Conservation (phyloP, 2,329 filamentous ascomycete genomes). For the Sporothrix variecibatus region DNA sequence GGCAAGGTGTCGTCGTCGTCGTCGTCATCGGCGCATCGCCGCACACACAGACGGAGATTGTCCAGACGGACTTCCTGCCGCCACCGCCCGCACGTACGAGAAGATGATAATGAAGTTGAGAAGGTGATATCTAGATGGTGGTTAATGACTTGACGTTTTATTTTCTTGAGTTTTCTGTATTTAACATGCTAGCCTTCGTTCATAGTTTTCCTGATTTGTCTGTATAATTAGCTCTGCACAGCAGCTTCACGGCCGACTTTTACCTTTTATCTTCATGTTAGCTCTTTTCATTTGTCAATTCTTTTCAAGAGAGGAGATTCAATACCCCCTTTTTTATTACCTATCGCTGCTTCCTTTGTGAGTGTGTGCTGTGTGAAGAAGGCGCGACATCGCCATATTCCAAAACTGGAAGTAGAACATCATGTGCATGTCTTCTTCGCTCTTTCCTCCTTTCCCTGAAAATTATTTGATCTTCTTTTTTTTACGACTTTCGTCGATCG, state of each 20-base stretch:
- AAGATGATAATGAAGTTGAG: conserved; percentile 26
- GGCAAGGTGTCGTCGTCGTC: neutral
- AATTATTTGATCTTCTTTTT: neutral
- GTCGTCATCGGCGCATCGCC: neutral
- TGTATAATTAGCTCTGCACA: neutral
- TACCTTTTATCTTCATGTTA: neutral
- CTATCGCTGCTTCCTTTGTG: neutral
- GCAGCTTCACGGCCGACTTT: conserved; percentile 8
- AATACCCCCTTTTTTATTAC: neutral
- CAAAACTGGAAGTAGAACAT: neutral
- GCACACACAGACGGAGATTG: conserved; percentile 37
- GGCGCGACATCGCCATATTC: neutral
- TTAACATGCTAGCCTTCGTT: neutral
- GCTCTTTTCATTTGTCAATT: neutral
- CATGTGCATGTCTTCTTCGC: neutral
- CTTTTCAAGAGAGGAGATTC: neutral
- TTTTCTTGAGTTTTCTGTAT: neutral
- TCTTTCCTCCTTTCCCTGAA: neutral
- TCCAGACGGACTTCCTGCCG: conserved; percentile 46
- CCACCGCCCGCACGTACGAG: conserved; percentile 35
- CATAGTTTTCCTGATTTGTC: conserved; percentile 14
- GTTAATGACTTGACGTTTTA: neutral
- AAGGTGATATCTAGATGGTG: neutral
- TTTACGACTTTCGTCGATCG: neutral
- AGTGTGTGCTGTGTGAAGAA: neutral